These are phyloP conservation scores for Penicillium malachiteum DNA, from an alignment of 495 filamentous ascomycete genomes.

Conservation along the genomic window DNA sequence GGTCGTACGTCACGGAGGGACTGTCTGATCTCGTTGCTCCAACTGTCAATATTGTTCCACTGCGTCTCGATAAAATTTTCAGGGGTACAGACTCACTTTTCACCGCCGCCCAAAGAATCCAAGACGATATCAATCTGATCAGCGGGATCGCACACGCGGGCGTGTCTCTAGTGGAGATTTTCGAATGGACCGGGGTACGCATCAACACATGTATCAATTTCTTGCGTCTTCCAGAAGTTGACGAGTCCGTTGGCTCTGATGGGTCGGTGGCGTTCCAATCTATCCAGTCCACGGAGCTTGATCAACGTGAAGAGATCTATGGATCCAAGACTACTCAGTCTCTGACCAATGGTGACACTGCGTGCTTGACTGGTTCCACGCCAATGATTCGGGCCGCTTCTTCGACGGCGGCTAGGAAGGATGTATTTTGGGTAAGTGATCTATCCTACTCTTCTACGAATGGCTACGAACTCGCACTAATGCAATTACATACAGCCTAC, in stretches of 20 bases:
- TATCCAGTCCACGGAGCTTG: conserved; percentile 13
- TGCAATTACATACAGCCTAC: conserved; percentile 29
- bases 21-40: conserved; percentile 29
- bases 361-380: conserved; percentile 6
- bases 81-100: conserved; percentile 18
- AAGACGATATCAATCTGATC: conserved; percentile 33
- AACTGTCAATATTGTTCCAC: conserved; percentile 38
- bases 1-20: conserved; percentile 27
- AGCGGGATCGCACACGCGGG: conserved; percentile 28
- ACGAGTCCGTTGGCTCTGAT: conserved; percentile 5
- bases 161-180: conserved; percentile 35
- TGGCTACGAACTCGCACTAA: conserved; percentile 11
- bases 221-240: conserved; percentile 29
- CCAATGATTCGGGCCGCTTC: conserved; percentile 2
- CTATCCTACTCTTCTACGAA: conserved; percentile 1
- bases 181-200: conserved; percentile 36
- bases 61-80: conserved; percentile 24
- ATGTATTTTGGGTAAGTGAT: conserved; percentile 22
- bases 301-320: background rate
- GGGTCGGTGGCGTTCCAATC: conserved; percentile 11
- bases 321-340: background rate
- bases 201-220: conserved; percentile 39
- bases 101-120: conserved; percentile 25
- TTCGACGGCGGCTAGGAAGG: conserved; percentile 13
- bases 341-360: conserved; percentile 14